Percentiles rank a stretch among this genome's conserved stretches.
Evolutionary conservation across 768 basidiomycete species (phyloP).

Genomic region (Mycena filopes): DNA sequence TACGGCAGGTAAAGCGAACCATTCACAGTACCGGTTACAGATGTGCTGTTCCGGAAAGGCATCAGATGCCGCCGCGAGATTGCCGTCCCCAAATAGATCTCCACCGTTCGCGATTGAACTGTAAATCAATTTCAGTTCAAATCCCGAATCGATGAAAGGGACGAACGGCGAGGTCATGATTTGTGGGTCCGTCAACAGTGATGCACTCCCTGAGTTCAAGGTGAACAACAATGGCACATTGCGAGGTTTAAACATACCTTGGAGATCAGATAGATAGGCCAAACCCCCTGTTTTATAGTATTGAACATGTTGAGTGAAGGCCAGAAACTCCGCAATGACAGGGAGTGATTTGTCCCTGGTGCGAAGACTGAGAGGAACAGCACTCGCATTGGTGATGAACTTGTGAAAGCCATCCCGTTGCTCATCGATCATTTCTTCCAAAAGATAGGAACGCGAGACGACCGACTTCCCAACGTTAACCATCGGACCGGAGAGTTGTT

Average conservation of each 20-base stretch:
- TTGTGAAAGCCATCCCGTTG: not conserved
- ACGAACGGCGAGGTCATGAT: not conserved
- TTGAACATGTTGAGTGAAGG: no score
- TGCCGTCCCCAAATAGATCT: no score
- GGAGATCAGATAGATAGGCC: not conserved
- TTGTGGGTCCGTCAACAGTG: not conserved
- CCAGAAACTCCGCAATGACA: no score
- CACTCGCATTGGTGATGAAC: not conserved
- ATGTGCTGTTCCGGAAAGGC: no score
- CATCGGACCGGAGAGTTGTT: not conserved
- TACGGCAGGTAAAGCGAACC: no score
- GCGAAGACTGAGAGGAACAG: not conserved
- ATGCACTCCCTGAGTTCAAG: not conserved
- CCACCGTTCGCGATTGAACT: no score
- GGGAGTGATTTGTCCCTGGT: not conserved
- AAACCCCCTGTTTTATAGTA: not conserved
- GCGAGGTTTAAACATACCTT: not conserved
- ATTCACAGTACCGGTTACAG: no score
- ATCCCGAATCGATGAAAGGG: not conserved
- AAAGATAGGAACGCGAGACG: conserved; percentile 2
- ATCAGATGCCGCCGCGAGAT: no score
- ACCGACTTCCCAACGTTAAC: not conserved
- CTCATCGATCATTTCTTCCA: not conserved
- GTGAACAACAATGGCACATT: not conserved
- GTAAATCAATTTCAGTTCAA: not conserved